Conservation (phyloP, 306 rosid genomes). For the Quercus aquifolioides region DNA sequence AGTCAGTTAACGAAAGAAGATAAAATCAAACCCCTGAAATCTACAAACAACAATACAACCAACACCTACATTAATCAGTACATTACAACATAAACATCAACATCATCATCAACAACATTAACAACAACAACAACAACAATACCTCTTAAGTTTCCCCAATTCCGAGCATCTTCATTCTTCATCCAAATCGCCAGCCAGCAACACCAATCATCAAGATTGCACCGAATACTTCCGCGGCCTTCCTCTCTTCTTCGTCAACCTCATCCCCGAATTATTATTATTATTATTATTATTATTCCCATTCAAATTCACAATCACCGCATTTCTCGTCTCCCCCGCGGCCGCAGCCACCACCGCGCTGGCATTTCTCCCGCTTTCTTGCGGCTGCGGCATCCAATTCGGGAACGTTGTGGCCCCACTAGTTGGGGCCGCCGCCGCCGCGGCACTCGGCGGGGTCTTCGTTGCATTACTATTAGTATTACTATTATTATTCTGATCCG, state of each 20-base stretch:
- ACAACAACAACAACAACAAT: background rate
- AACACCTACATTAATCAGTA: too few species aligned
- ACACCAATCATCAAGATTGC: background rate
- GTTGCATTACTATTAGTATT: too few species aligned
- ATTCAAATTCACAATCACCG: slow-evolving; percentile 10
- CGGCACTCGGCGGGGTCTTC: too few species aligned
- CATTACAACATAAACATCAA: background rate
- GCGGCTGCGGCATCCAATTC: slow-evolving; percentile 60
- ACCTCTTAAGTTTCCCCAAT: background rate
- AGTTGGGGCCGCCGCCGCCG: too few species aligned
- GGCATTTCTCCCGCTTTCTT: slow-evolving; percentile 18
- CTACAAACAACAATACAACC: background rate
- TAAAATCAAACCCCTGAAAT: background rate
- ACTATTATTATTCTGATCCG: background rate
- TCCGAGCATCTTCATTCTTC: background rate
- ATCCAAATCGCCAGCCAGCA: background rate
- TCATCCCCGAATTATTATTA: background rate
- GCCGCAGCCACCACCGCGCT: background rate
- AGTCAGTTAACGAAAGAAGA: background rate
- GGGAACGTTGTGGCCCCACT: slow-evolving; percentile 28
- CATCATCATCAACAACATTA: background rate
- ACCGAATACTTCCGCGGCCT: slow-evolving; percentile 46
- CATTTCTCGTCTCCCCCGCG: background rate
- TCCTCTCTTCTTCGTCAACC: slow-evolving; percentile 48
- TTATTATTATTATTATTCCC: slow-evolving; percentile 9